Conservation (phyloP, 2,329 filamentous ascomycete species). For the Phaeosphaeria sp. region DNA sequence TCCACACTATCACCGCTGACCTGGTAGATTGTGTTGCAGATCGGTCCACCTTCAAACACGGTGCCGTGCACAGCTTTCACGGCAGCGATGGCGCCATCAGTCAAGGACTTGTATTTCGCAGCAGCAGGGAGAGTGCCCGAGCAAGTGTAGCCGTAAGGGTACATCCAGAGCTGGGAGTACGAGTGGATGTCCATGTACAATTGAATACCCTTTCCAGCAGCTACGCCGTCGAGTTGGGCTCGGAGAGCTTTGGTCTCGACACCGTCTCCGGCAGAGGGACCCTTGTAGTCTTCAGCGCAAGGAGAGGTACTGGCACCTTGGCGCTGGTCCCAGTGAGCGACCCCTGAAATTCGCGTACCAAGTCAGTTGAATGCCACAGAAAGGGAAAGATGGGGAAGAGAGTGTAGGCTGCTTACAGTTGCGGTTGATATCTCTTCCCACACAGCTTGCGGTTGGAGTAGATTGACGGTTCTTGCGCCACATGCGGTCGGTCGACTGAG, state of each 20-base stretch:
- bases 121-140: conserved; percentile 55
- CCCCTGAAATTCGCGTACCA: no score
- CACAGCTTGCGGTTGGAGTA: conserved; percentile 36
- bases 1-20: conserved; percentile 57
- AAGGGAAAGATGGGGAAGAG: no score
- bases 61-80: conserved; percentile 63
- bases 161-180: conserved; percentile 59
- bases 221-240: conserved; percentile 55
- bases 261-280: conserved; percentile 41
- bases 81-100: conserved; percentile 58
- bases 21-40: conserved; percentile 68
- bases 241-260: conserved; percentile 53
- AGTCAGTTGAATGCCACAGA: no score
- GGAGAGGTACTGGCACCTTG: conserved; percentile 45
- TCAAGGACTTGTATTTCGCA: conserved; percentile 58
- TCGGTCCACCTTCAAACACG: conserved; percentile 52
- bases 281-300: conserved; percentile 48
- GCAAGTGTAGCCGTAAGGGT: conserved; percentile 67
- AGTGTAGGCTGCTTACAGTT: no score
- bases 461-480: conserved; percentile 50
- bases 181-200: conserved; percentile 72
- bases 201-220: conserved; percentile 59
- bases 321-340: conserved; percentile 40
- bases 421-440: conserved; percentile 50
- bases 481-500: conserved; percentile 46